phyloP scores from a whole-genome alignment of 1,284 basidiomycete species.

The Athelia sp. region DNA sequence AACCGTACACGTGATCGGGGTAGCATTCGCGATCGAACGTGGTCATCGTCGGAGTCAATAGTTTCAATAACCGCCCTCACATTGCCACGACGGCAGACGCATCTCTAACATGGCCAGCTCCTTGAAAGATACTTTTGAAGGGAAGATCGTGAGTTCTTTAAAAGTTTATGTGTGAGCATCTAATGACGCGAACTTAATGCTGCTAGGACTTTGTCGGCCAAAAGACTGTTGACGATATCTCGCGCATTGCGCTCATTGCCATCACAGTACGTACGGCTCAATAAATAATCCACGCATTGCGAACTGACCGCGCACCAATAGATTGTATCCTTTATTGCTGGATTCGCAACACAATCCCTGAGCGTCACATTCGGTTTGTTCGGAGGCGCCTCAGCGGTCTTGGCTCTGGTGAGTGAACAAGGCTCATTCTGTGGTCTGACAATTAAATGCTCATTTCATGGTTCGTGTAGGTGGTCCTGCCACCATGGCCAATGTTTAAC shows the following conservation, averaged over 20 bases:
- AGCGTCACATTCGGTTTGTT: constrained; percentile 54
- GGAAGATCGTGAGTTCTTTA: constrained; percentile 1
- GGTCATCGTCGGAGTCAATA: background rate
- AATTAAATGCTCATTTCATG: background rate
- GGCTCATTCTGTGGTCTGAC: constrained; percentile 1
- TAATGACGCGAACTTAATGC: constrained; percentile 11
- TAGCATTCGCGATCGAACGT: background rate
- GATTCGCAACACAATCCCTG: constrained; percentile 58
- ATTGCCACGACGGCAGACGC: too few relatives aligned
- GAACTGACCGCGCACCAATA: too few relatives aligned
- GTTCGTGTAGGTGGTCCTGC: constrained; percentile 47
- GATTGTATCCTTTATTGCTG: constrained; percentile 60
- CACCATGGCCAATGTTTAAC: constrained; percentile 68
- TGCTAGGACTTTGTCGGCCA: constrained; percentile 75
- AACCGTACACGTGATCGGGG: too few relatives aligned
- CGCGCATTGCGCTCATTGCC: constrained; percentile 36
- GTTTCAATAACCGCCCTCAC: too few relatives aligned
- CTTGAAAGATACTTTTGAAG: background rate
- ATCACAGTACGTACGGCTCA: too few relatives aligned
- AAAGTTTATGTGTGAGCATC: background rate
- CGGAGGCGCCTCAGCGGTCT: constrained; percentile 35
- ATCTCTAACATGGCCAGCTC: background rate
- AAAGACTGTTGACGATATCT: constrained; percentile 49
- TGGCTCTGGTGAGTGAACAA: constrained; percentile 55
- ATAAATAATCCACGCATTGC: too few relatives aligned